Conservation (phyloP, 2,329 filamentous ascomycete species). For the Sporothrix humicola region DNA sequence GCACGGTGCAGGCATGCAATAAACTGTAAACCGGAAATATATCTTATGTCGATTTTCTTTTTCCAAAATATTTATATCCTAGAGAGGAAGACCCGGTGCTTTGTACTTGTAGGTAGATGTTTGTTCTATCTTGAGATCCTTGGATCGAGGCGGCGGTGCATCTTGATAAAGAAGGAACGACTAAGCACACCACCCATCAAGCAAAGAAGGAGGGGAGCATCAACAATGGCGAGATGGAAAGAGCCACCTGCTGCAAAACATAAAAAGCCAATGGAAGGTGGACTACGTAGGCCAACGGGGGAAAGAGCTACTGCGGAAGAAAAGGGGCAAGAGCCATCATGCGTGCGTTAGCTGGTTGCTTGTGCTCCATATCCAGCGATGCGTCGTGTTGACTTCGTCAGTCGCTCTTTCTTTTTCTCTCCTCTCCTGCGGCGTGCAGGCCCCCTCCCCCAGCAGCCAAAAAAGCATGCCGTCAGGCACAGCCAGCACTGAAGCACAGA, state of each 20-base stretch:
- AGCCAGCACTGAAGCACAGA: conserved; percentile 1
- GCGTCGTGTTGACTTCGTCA: not conserved
- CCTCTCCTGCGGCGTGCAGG: not conserved
- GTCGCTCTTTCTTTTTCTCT: not conserved
- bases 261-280: not conserved
- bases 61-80: no score
- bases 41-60: no score
- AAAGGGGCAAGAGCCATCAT: conserved; percentile 31
- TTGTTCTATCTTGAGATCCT: not conserved
- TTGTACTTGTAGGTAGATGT: no score
- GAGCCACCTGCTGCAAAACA: conserved; percentile 7
- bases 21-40: no score
- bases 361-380: conserved; percentile 5
- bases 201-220: not conserved
- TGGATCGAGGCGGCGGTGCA: not conserved
- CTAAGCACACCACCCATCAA: not conserved
- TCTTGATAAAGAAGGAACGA: not conserved
- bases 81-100: not conserved
- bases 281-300: not conserved
- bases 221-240: conserved; percentile 1
- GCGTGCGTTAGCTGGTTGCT: conserved; percentile 21
- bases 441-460: not conserved
- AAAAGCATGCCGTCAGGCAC: not conserved
- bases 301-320: conserved; percentile 29
- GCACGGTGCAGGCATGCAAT: no score